These are phyloP conservation scores for Acrocalymma vagum DNA, from an alignment of 2,329 filamentous ascomycete species.

Conservation along the genomic window DNA sequence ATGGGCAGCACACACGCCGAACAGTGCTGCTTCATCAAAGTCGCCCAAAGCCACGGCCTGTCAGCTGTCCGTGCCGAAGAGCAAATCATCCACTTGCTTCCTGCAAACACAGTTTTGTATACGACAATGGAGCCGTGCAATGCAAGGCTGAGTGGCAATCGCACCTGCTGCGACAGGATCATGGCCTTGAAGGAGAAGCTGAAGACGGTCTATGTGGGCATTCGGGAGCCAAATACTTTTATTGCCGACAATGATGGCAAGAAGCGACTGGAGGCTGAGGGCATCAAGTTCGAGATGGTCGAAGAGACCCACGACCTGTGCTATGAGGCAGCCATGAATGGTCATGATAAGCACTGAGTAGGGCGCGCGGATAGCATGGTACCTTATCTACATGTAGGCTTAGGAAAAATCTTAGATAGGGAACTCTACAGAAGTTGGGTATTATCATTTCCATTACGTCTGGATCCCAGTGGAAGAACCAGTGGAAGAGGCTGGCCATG, in stretches of 20 bases:
- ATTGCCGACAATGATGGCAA: slow-evolving; percentile 8
- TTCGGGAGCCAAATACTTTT: slow-evolving; percentile 11
- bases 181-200: slow-evolving; percentile 8
- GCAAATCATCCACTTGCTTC: slow-evolving; percentile 4
- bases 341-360: slow-evolving; percentile 8
- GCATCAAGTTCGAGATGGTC: slow-evolving; percentile 7
- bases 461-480: too few relatives aligned
- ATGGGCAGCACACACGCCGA: slow-evolving; percentile 8
- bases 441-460: too few relatives aligned
- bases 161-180: slow-evolving; percentile 9
- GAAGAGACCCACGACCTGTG: slow-evolving; percentile 5
- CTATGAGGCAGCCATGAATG: slow-evolving; percentile 9
- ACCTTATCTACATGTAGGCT: too few relatives aligned
- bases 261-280: slow-evolving; percentile 5
- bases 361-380: too few relatives aligned
- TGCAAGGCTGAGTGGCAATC: slow-evolving; percentile 9
- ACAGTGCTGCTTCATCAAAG: slow-evolving; percentile 11
- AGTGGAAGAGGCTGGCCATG: too few relatives aligned
- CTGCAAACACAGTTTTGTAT: slow-evolving; percentile 7
- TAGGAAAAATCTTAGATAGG: too few relatives aligned
- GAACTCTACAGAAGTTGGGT: too few relatives aligned
- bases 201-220: slow-evolving; percentile 10
- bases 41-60: slow-evolving; percentile 6
- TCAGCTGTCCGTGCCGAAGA: slow-evolving; percentile 8
- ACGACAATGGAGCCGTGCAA: slow-evolving; percentile 12